Conservation (phyloP, 768 basidiomycete species). For the Galerina sulciceps region DNA sequence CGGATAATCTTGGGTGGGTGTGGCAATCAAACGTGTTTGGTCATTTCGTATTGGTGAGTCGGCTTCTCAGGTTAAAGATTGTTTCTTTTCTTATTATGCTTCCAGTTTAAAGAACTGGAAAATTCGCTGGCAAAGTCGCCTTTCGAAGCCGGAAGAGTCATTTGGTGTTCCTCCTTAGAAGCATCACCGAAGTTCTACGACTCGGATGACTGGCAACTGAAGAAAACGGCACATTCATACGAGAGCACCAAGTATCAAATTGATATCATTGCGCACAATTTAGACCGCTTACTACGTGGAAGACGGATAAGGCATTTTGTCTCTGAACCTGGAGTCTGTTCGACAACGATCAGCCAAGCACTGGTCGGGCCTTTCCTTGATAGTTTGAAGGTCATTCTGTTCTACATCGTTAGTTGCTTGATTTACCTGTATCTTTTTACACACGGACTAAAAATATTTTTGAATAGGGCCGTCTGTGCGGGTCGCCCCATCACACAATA, state of each 20-base stretch:
- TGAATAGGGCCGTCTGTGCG: constrained; percentile 65
- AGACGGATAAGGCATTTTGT: constrained; percentile 58
- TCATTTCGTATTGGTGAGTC: constrained; percentile 74
- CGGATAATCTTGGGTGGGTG: constrained; percentile 75
- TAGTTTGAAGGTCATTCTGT: constrained; percentile 52
- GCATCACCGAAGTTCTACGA: constrained; percentile 58
- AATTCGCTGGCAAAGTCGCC: constrained; percentile 51
- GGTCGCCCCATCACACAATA: constrained; percentile 72
- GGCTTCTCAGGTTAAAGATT: background rate
- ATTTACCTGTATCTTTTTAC: background rate
- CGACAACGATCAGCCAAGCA: constrained; percentile 60
- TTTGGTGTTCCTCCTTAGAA: constrained; percentile 83
- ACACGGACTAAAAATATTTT: constrained; percentile 6
- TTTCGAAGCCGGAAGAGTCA: constrained; percentile 55
- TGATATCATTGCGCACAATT: constrained; percentile 61
- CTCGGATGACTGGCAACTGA: constrained; percentile 73
- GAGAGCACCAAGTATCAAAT: constrained; percentile 78
- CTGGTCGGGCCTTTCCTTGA: constrained; percentile 50
- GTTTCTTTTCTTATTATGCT: background rate
- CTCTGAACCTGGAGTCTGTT: constrained; percentile 71
- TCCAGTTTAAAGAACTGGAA: constrained; percentile 67
- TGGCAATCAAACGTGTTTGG: constrained; percentile 89
- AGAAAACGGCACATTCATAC: constrained; percentile 65
- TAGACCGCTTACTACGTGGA: constrained; percentile 44
- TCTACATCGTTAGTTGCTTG: constrained; percentile 62